Conservation (phyloP, 1,284 basidiomycete species). For the Phaffia rhodozyma region DNA sequence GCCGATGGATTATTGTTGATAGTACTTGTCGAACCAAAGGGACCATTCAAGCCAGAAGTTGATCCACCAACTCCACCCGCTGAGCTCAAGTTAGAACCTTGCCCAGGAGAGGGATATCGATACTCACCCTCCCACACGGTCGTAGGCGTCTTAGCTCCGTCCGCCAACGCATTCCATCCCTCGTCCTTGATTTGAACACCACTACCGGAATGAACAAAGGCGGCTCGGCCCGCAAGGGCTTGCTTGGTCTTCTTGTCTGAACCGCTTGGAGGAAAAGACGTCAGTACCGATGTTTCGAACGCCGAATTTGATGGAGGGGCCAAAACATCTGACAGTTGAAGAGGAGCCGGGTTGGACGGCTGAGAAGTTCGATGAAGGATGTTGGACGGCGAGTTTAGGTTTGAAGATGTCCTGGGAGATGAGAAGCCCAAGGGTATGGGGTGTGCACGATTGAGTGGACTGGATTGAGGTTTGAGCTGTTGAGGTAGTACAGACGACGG, state of each 20-base stretch:
- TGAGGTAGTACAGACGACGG: not conserved
- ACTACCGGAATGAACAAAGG: conserved; percentile 25
- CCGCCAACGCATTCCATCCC: not conserved
- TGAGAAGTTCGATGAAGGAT: too few relatives aligned
- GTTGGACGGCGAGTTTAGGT: too few relatives aligned
- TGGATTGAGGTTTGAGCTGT: conserved; percentile 5
- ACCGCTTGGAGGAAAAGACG: not conserved
- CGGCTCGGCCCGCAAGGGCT: conserved; percentile 17
- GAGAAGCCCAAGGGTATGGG: not conserved
- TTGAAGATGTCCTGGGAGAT: too few relatives aligned
- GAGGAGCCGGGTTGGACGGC: conserved; percentile 20
- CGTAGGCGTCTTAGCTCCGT: not conserved
- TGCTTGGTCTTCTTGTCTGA: conserved; percentile 15
- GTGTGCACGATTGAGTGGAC: conserved; percentile 8
- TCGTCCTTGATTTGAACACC: conserved; percentile 2
- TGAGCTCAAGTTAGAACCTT: too few relatives aligned
- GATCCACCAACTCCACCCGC: too few relatives aligned
- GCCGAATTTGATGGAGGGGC: conserved; percentile 28
- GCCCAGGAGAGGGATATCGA: too few relatives aligned
- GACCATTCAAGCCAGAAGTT: too few relatives aligned
- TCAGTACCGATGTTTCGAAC: conserved; percentile 4
- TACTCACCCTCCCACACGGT: conserved; percentile 14
- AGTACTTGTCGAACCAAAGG: too few relatives aligned
- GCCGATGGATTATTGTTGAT: too few relatives aligned
- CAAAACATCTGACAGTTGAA: conserved; percentile 33